Conservation (phyloP, 768 basidiomycete genomes). For the Tylopilus sp. region DNA sequence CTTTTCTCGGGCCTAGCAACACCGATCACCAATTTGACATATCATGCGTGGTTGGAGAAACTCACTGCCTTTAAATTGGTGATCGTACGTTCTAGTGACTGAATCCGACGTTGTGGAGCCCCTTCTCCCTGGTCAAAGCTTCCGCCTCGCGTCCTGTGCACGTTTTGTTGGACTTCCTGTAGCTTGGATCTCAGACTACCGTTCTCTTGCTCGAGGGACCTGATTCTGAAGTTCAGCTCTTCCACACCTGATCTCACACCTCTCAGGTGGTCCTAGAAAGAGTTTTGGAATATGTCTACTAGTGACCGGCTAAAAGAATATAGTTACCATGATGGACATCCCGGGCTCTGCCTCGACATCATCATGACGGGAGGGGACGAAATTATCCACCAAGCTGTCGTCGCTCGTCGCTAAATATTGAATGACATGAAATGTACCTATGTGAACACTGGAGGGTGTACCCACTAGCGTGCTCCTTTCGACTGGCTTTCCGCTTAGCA, state of each 20-base stretch:
- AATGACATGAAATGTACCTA: not conserved
- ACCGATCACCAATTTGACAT: not conserved
- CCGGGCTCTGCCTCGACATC: not conserved
- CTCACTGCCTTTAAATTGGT: constrained; percentile 2
- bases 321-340: constrained; percentile 9
- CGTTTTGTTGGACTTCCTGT: not conserved
- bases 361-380: not conserved
- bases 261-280: constrained; percentile 9
- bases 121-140: not conserved
- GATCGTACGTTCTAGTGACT: constrained; percentile 6
- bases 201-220: constrained; percentile 10
- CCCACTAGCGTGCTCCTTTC: not conserved
- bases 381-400: not conserved
- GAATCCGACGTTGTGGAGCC: constrained; percentile 6
- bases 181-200: constrained; percentile 3
- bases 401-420: constrained; percentile 7
- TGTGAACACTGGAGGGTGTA: not conserved
- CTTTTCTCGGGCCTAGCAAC: constrained; percentile 9
- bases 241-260: constrained; percentile 6
- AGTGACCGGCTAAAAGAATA: not conserved
- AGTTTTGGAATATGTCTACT: not conserved
- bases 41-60: not conserved
- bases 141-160: not conserved
- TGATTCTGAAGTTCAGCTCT: constrained; percentile 7
- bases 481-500: not conserved